Evolutionary conservation across 2,329 filamentous ascomycete species (phyloP).

Genomic region (Cyphellophora attinorum): DNA sequence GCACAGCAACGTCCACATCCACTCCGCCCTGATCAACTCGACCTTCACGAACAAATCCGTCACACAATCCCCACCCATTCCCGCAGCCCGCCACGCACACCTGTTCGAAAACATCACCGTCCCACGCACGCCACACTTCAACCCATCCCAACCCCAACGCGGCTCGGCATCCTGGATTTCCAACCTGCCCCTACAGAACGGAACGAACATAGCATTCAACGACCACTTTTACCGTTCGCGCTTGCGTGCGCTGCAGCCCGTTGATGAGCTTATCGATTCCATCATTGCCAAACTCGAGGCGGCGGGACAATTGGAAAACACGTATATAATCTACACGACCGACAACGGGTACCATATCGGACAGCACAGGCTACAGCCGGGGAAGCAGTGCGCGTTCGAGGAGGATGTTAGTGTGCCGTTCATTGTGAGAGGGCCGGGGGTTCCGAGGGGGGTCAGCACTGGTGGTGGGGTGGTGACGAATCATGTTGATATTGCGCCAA

Average conservation of each 20-base stretch:
- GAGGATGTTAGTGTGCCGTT: constrained; percentile 53
- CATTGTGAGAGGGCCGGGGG: constrained; percentile 48
- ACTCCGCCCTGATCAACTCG: background rate
- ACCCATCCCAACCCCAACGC: constrained; percentile 43
- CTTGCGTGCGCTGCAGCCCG: constrained; percentile 40
- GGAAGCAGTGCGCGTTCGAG: constrained; percentile 50
- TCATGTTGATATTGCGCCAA: constrained; percentile 56
- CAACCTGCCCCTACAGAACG: constrained; percentile 33
- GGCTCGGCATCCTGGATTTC: constrained; percentile 36
- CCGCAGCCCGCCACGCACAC: constrained; percentile 50
- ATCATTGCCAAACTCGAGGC: constrained; percentile 33
- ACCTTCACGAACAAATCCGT: constrained; percentile 16
- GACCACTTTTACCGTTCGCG: constrained; percentile 43
- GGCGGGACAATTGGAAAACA: constrained; percentile 37
- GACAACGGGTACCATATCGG: constrained; percentile 53
- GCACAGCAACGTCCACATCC: constrained; percentile 44
- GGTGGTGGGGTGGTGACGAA: constrained; percentile 42
- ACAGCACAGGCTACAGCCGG: constrained; percentile 48
- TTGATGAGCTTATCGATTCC: constrained; percentile 43
- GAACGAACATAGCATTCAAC: constrained; percentile 38
- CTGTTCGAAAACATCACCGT: constrained; percentile 52
- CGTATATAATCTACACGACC: constrained; percentile 51
- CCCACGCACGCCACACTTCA: constrained; percentile 56
- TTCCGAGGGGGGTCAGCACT: constrained; percentile 29
- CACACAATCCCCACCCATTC: constrained; percentile 42